Evolutionary conservation across 441 rosid genomes (phyloP), one percentile per base, ranked within the genome.

Genomic region (Isatis lusitanica): DNA sequence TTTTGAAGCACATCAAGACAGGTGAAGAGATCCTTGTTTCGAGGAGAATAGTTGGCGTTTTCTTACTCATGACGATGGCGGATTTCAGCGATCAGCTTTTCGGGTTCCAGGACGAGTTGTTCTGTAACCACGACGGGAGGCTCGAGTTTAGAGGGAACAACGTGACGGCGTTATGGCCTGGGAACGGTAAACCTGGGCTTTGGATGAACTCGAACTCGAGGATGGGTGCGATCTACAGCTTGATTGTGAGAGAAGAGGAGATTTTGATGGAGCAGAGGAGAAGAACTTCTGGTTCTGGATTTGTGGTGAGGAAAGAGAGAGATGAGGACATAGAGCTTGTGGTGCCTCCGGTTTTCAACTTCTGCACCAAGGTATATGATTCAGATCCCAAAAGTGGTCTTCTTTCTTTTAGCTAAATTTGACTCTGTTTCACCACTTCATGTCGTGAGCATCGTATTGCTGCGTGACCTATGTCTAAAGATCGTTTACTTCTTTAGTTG

Each of bases 71-170:
- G 93, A 90, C 96, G 0, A 85, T 91, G 83, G 98, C 97, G 0
- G 97, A 94, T 82, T 90, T 94, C 68, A 90, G 97, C 40, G 98
- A 88, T 62, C 95, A 94, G 74, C 66, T 87, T 1, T 91, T 88
- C 16, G 85, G 94, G 8, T 90, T 86, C 21, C 96, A 91, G 79
- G 96, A 94, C 63, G 79, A 16, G 33, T 42, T 88, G 24, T 91
- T 91, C 53, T 85, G 85, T 24, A 91, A 93, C 66, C 15, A 44
- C 0, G 83, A 90, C 3, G 96, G 94, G 2, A 74, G 88, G 13
- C 81, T 90, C 0, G 93, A 91, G 78, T 91, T 90, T 68, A 3
- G 61, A 0, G 96, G 97, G 24, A 87, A 88, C 36, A 86, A 79
- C 46, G 74, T 48, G 30, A 47, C 66, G 16, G 83, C 92, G 66